Percentiles rank a stretch among this genome's conserved stretches.
phyloP scores from a whole-genome alignment of 2,329 filamentous ascomycete species.

The Xylaria sp. region DNA sequence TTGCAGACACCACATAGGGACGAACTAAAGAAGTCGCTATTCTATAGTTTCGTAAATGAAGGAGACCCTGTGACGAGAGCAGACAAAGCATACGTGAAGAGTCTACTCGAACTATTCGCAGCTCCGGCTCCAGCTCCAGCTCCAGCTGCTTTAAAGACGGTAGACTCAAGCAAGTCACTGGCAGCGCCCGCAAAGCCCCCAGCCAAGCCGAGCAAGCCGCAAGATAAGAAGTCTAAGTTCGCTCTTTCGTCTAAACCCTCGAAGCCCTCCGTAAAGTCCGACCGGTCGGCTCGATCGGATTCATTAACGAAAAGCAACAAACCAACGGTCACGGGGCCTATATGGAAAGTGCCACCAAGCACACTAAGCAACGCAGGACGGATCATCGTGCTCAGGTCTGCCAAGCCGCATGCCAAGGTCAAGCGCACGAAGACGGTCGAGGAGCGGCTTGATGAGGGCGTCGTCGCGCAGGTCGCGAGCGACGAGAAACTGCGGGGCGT shows the following conservation, averaged over 20 bases:
- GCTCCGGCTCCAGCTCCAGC: conserved; percentile 69
- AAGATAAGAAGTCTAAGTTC: conserved; percentile 47
- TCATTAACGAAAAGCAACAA: conserved; percentile 34
- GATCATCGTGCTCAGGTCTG: conserved; percentile 73
- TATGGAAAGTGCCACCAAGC: conserved; percentile 74
- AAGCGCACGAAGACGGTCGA: conserved; percentile 61
- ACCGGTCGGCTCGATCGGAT: conserved; percentile 35
- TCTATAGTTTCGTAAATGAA: conserved; percentile 85
- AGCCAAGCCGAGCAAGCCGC: conserved; percentile 40
- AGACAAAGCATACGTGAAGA: conserved; percentile 79
- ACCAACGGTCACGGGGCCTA: conserved; percentile 50
- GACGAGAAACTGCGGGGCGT: conserved; percentile 76
- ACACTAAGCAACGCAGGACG: conserved; percentile 77
- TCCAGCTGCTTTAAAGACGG: conserved; percentile 52
- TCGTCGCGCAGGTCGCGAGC: conserved; percentile 74
- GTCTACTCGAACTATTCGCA: conserved; percentile 76
- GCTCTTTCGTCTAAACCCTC: conserved; percentile 44
- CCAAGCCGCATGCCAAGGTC: conserved; percentile 52
- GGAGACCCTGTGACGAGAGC: conserved; percentile 84
- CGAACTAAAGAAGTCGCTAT: conserved; percentile 72
- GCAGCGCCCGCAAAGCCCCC: conserved; percentile 29
- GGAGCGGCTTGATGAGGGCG: conserved; percentile 65
- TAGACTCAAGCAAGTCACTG: conserved; percentile 25
- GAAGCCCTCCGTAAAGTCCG: conserved; percentile 44
- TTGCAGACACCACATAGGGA: conserved; percentile 67